These are phyloP conservation scores for Voacanga thouarsii DNA, from an alignment of 257 asterid genomes.

Conservation along the genomic window DNA sequence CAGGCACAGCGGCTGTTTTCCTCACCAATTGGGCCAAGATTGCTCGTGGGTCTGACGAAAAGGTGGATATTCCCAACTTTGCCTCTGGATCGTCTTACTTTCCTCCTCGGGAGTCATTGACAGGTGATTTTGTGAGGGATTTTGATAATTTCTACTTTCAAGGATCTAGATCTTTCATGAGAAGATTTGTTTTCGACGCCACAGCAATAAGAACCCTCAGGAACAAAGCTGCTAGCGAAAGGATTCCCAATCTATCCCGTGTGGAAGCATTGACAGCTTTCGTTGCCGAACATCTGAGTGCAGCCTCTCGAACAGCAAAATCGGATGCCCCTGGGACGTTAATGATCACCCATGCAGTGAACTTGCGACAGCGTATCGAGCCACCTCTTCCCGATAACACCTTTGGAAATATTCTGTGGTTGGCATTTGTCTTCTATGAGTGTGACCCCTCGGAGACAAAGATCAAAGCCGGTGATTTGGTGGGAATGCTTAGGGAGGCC, in stretches of 20 bases:
- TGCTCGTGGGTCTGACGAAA: constrained; percentile 2
- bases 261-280: constrained; percentile 24
- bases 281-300: constrained; percentile 12
- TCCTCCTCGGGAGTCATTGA: constrained; percentile 20
- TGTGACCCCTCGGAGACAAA: background rate
- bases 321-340: background rate
- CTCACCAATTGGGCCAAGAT: constrained; percentile 22
- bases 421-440: constrained; percentile 18
- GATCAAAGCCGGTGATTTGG: constrained; percentile 8
- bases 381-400: constrained; percentile 18
- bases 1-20: constrained; percentile 5
- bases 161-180: constrained; percentile 19
- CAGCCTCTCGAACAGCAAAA: background rate
- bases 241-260: constrained; percentile 14
- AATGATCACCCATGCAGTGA: constrained; percentile 28
- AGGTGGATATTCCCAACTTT: constrained; percentile 13
- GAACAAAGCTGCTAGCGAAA: constrained; percentile 7
- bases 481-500: constrained; percentile 17
- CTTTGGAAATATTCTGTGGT: constrained; percentile 19
- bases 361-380: constrained; percentile 14
- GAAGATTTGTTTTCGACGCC: constrained; percentile 19
- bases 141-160: constrained; percentile 29
- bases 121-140: constrained; percentile 17
- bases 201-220: constrained; percentile 1
- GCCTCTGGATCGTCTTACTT: constrained; percentile 7